A percentile compares a stretch with the other conserved stretches of the same genome.
phyloP scores from a whole-genome alignment of 1,139 yeast species.

The Yamadazyma dendronema region DNA sequence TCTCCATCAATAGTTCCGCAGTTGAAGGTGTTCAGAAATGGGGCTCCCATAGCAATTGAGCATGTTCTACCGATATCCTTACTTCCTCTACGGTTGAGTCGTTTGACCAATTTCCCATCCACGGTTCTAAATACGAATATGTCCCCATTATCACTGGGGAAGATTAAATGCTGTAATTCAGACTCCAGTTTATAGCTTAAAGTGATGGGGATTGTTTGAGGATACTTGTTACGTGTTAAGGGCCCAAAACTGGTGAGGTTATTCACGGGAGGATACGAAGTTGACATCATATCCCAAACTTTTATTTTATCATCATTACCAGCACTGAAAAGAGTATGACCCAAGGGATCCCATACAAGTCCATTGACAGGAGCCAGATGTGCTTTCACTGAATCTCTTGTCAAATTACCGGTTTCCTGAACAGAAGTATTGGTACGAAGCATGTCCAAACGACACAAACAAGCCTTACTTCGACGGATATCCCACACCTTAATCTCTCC shows the following conservation, averaged over 20 bases:
- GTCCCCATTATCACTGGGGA: constrained; percentile 81
- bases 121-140: constrained; percentile 59
- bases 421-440: constrained; percentile 27
- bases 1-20: constrained; percentile 63
- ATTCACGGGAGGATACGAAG: constrained; percentile 51
- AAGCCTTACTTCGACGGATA: constrained; percentile 63
- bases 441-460: constrained; percentile 62
- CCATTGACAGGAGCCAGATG: constrained; percentile 80
- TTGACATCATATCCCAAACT: constrained; percentile 64
- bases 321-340: constrained; percentile 56
- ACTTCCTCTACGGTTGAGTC: constrained; percentile 43
- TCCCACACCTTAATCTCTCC: constrained; percentile 76
- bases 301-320: constrained; percentile 79
- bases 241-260: constrained; percentile 78
- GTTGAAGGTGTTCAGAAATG: constrained; percentile 40
- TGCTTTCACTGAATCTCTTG: constrained; percentile 49
- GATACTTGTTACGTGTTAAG: constrained; percentile 61
- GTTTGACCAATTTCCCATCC: constrained; percentile 61
- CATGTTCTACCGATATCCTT: constrained; percentile 41
- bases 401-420: constrained; percentile 23
- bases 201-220: constrained; percentile 46
- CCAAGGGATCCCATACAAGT: constrained; percentile 63
- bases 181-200: constrained; percentile 47
- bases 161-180: constrained; percentile 56
- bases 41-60: constrained; percentile 50